Base-by-base conservation (phyloP, 2,329 filamentous ascomycete species). In the Simplicillium sp. region DNA sequence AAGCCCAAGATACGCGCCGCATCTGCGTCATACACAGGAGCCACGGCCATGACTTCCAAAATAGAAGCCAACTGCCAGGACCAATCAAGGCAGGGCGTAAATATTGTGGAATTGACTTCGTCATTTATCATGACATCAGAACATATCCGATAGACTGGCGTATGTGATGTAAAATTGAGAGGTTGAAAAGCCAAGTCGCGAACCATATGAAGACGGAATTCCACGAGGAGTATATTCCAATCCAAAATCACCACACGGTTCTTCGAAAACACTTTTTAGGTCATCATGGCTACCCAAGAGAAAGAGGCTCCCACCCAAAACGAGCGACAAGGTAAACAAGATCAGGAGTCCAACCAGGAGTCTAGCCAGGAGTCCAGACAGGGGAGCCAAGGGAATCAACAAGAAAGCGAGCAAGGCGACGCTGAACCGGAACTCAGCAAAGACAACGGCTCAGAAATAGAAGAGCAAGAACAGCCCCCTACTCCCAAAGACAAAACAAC, bases 381-480 rank as follows among this genome's bases (percentile, higher is more conserved):
- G n/a, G n/a, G n/a, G n/a, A n/a, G n/a, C n/a, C n/a, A n/a, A n/a
- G n/a, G n/a, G n/a, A n/a, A n/a, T n/a, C 39, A 45, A 9, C 43
- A 36, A 37, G 38, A 14, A 18, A 31, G 3, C 41, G 42, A 40
- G 35, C 43, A 51, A 43, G 33, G 41, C 36, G 31, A 47, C 38
- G 44, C 39, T 33, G 32, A 48, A 48, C 39, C 46, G 2, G 43
- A 40, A 7, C 13, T 38, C 12, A 45, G 43, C 29, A 38, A 44
- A 16, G 34, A 39, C 17, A 41, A 38, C 33, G 37, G 35, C 20
- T 31, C 29, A 20, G 45, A 49, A 42, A 42, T 52, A 46, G 40
- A 50, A 45, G 47, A 46, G 39, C 34, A 36, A 11, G 38, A 40
- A 1, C 28, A 45, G 25, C 37, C 37, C 29, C 36, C 37, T 18